Evolutionary conservation across 2,329 filamentous ascomycete genomes (phyloP).

Genomic region (Nothopassalora personata): DNA sequence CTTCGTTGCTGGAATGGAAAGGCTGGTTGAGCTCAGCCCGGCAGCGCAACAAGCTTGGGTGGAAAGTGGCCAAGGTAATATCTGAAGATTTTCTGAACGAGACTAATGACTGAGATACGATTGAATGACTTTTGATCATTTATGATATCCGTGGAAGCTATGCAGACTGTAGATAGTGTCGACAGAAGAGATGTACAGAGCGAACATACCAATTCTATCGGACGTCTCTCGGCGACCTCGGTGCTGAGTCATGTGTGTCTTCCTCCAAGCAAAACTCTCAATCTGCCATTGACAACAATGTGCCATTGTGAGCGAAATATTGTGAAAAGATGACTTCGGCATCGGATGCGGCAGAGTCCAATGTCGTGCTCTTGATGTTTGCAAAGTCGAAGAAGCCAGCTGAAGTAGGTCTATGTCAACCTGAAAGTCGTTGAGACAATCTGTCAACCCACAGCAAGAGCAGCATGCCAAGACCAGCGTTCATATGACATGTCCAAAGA

Average conservation of each 20-base stretch:
- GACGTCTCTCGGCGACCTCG: background rate
- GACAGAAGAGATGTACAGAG: background rate
- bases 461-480: background rate
- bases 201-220: background rate
- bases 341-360: background rate
- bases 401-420: background rate
- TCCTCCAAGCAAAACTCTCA: background rate
- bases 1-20: conserved; percentile 28
- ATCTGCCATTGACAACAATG: background rate
- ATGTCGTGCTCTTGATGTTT: background rate
- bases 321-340: background rate
- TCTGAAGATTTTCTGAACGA: background rate
- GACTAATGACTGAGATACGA: background rate
- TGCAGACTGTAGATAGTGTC: background rate
- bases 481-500: background rate
- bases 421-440: background rate
- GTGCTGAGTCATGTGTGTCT: background rate
- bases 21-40: conserved; percentile 29
- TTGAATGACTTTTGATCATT: background rate
- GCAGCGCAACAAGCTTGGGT: conserved; percentile 27
- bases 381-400: background rate
- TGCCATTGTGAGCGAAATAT: background rate
- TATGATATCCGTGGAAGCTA: background rate
- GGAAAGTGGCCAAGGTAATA: conserved; percentile 12
- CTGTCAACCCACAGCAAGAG: background rate